These are phyloP conservation scores for Psilocybe sp. DNA, from an alignment of 768 basidiomycete genomes.

Conservation along the genomic window DNA sequence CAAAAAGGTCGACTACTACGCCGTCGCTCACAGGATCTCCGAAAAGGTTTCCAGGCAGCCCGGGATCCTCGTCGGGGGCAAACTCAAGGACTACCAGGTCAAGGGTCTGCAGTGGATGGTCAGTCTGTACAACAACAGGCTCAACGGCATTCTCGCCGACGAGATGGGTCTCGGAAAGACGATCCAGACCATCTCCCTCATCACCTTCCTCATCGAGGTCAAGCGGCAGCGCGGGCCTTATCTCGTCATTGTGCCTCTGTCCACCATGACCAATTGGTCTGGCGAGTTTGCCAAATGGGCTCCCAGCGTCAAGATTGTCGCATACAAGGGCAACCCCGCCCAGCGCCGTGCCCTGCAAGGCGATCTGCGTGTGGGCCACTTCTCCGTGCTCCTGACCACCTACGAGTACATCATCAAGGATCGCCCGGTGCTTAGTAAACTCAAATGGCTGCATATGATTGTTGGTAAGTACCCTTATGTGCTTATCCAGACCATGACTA, in stretches of 20 bases:
- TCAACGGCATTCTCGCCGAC: conserved; percentile 93
- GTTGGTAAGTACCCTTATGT: conserved; percentile 56
- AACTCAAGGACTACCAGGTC: conserved; percentile 91
- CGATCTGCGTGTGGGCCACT: conserved; percentile 76
- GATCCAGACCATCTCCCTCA: conserved; percentile 92
- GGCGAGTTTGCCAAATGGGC: conserved; percentile 99
- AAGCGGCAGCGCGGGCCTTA: conserved; percentile 93
- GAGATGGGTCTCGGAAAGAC: conserved; percentile 98
- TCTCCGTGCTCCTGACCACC: conserved; percentile 91
- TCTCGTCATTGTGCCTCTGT: conserved; percentile 92
- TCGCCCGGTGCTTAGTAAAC: conserved; percentile 82
- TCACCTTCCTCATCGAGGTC: conserved; percentile 88
- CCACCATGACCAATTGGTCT: conserved; percentile 96
- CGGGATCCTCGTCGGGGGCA: conserved; percentile 75
- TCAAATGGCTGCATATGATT: conserved; percentile 98
- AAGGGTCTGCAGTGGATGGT: conserved; percentile 99
- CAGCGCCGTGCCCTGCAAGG: conserved; percentile 77
- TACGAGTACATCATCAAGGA: conserved; percentile 99
- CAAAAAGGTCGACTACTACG: conserved; percentile 91
- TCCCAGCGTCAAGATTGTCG: conserved; percentile 70
- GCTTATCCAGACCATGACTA: background rate
- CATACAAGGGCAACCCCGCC: conserved; percentile 90
- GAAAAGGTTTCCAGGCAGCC: conserved; percentile 83
- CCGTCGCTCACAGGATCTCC: conserved; percentile 88
- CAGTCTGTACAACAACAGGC: conserved; percentile 91